These are phyloP conservation scores for Phytopythium montanum DNA, from an alignment of 352 stramenopile genomes.

Conservation along the genomic window DNA sequence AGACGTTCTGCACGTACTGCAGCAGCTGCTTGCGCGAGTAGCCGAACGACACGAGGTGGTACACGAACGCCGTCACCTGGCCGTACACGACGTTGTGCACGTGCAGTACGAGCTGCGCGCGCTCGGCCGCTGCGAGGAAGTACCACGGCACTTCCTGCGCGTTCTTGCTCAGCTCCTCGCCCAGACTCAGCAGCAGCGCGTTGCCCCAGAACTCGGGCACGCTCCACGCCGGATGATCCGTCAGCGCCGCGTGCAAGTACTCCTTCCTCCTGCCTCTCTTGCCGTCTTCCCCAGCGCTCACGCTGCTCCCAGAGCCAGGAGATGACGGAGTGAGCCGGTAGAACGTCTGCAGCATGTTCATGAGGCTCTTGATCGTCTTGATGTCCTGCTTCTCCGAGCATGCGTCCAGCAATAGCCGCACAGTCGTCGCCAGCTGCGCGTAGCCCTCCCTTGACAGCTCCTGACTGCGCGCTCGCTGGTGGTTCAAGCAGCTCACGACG, in stretches of 20 bases:
- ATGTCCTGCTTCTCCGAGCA: slow-evolving; percentile 63
- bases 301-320: background rate
- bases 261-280: slow-evolving; percentile 42
- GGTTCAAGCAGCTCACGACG: slow-evolving; percentile 59
- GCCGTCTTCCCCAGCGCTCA: background rate
- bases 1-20: slow-evolving; percentile 72
- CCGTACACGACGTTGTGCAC: slow-evolving; percentile 80
- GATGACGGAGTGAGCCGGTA: slow-evolving; percentile 23
- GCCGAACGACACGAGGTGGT: slow-evolving; percentile 72
- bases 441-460: slow-evolving; percentile 60
- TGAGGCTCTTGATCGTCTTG: slow-evolving; percentile 61
- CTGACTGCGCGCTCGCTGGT: slow-evolving; percentile 56
- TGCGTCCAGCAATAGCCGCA: slow-evolving; percentile 62
- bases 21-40: slow-evolving; percentile 61
- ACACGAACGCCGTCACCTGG: slow-evolving; percentile 68
- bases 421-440: slow-evolving; percentile 38
- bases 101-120: slow-evolving; percentile 64
- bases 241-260: slow-evolving; percentile 51
- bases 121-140: slow-evolving; percentile 46
- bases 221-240: slow-evolving; percentile 62
- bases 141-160: slow-evolving; percentile 66
- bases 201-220: slow-evolving; percentile 70
- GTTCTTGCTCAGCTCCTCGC: slow-evolving; percentile 75
- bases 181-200: slow-evolving; percentile 66
- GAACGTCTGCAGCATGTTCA: slow-evolving; percentile 88